These are phyloP conservation scores for Phytophthora fragariaefolia DNA, from an alignment of 352 stramenopile species.

Conservation along the genomic window DNA sequence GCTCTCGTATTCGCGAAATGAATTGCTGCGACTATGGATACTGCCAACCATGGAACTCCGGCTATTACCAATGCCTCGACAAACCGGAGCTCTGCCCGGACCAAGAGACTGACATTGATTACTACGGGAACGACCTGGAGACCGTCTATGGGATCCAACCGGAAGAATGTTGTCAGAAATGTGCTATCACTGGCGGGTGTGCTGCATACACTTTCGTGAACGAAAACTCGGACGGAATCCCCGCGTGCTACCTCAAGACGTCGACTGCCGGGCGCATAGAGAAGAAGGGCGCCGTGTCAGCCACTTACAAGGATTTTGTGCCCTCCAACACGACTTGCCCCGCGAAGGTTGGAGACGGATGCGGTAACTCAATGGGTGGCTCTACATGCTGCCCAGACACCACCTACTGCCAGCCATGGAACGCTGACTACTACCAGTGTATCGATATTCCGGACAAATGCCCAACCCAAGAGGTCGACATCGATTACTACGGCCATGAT, in stretches of 20 bases:
- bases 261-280: conserved; percentile 34
- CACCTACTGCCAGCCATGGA: conserved; percentile 61
- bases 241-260: conserved; percentile 64
- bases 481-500: conserved; percentile 59
- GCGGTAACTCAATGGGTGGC: conserved; percentile 25
- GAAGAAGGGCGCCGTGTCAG: conserved; percentile 45
- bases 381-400: conserved; percentile 39
- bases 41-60: conserved; percentile 69
- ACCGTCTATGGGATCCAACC: conserved; percentile 52
- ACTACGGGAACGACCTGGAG: conserved; percentile 54
- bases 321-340: conserved; percentile 11
- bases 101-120: conserved; percentile 65
- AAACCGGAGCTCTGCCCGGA: conserved; percentile 47
- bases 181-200: conserved; percentile 47
- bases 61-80: conserved; percentile 68
- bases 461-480: conserved; percentile 46
- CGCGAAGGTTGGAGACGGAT: conserved; percentile 19
- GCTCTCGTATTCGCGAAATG: conserved; percentile 37
- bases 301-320: conserved; percentile 29
- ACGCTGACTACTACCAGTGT: conserved; percentile 65
- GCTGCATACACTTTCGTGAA: conserved; percentile 70
- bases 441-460: conserved; percentile 43
- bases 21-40: conserved; percentile 57
- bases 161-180: conserved; percentile 48
- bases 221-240: conserved; percentile 56